Percentiles rank a stretch among this genome's conserved stretches.
phyloP scores from a whole-genome alignment of 306 rosid species.

The Trichosanthes cucumerina region DNA sequence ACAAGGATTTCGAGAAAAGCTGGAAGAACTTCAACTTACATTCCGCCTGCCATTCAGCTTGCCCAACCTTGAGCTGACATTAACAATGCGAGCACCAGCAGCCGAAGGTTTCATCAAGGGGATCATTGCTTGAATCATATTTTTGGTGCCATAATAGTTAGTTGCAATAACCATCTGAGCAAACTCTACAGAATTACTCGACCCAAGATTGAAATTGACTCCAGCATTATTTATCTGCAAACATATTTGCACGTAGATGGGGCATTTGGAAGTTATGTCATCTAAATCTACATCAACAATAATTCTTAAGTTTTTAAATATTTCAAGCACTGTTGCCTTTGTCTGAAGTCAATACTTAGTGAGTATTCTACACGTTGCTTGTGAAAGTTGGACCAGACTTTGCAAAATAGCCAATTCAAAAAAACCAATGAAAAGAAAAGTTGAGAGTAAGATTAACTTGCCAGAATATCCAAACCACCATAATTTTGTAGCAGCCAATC shows the following conservation, averaged over 20 bases:
- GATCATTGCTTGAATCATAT: constrained; percentile 66
- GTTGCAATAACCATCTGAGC: constrained; percentile 55
- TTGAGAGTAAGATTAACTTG: constrained; percentile 8
- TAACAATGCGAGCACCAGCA: constrained; percentile 67
- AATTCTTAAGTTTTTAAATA: background rate
- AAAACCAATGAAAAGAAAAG: background rate
- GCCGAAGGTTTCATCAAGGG: constrained; percentile 73
- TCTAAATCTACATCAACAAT: background rate
- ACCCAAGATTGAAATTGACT: constrained; percentile 76
- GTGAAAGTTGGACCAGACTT: background rate
- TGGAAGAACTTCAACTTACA: constrained; percentile 31
- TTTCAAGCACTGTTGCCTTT: background rate
- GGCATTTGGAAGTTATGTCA: background rate
- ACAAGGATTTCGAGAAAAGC: background rate
- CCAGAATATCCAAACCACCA: constrained; percentile 83
- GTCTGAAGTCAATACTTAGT: background rate
- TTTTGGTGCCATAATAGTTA: constrained; percentile 66
- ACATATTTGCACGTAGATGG: background rate
- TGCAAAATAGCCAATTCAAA: background rate
- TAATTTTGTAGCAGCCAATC: constrained; percentile 61
- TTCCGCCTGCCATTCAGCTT: constrained; percentile 68
- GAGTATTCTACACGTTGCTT: background rate
- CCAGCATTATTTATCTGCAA: constrained; percentile 83
- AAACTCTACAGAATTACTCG: constrained; percentile 59
- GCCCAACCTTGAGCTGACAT: constrained; percentile 76